These are phyloP conservation scores for Silene noctiflora DNA, from an alignment of 179 eudicot genomes.

Conservation along the genomic window DNA sequence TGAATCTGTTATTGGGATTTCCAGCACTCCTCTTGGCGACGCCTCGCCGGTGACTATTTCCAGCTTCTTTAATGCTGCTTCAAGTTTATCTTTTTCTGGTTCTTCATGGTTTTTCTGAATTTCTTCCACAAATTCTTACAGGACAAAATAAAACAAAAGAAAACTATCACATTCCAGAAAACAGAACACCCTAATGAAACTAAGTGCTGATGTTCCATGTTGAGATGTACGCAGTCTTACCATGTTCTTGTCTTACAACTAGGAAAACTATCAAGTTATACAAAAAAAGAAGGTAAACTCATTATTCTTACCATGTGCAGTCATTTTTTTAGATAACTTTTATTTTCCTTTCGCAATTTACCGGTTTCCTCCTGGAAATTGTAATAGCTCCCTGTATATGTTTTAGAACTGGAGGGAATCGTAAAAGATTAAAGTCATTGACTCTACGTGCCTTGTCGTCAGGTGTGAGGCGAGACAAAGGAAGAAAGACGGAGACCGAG, in stretches of 20 bases:
- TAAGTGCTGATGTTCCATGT: background rate
- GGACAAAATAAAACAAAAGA: background rate
- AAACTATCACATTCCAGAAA: background rate
- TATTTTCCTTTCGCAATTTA: no score
- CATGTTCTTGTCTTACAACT: background rate
- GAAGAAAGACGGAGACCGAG: background rate
- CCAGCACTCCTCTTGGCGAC: conserved; percentile 67
- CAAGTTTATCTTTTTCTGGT: conserved; percentile 20
- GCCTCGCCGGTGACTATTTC: conserved; percentile 17
- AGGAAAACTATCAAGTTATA: background rate
- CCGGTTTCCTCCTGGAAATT: no score
- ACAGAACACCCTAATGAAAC: conserved; percentile 11
- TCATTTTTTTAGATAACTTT: conserved; percentile 7
- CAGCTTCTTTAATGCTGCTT: conserved; percentile 11
- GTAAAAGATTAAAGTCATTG: no score
- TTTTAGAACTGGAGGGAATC: no score
- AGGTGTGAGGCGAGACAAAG: no score
- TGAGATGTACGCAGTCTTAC: background rate
- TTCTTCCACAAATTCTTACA: conserved; percentile 3
- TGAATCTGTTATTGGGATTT: conserved; percentile 38
- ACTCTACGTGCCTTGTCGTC: no score
- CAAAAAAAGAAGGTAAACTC: background rate
- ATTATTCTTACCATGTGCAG: conserved; percentile 20
- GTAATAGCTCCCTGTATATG: no score
- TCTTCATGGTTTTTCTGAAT: conserved; percentile 15